These are phyloP conservation scores for Aspergillus pseudotamarii DNA, from an alignment of 2,329 filamentous ascomycete species.

Conservation along the genomic window DNA sequence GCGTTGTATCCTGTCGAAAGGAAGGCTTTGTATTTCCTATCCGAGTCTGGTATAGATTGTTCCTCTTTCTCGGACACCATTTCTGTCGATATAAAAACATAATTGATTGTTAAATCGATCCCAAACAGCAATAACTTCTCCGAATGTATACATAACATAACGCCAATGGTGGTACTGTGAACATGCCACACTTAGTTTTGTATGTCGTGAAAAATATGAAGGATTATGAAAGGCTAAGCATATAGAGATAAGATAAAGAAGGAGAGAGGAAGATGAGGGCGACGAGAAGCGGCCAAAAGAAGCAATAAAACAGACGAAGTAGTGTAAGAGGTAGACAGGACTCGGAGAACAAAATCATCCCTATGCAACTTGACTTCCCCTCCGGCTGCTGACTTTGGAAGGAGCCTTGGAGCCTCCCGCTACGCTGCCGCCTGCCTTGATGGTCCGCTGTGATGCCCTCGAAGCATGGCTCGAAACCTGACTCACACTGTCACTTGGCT, in stretches of 20 bases:
- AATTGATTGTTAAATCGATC: not conserved
- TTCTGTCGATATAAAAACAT: not conserved
- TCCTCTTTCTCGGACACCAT: not conserved
- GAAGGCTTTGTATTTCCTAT: not conserved
- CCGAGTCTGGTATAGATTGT: not conserved
- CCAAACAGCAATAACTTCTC: not conserved
- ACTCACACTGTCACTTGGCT: conserved; percentile 43
- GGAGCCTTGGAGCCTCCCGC: conserved; percentile 23
- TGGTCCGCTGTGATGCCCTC: conserved; percentile 32
- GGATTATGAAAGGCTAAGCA: not conserved
- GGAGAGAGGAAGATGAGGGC: not conserved
- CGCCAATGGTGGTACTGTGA: not conserved
- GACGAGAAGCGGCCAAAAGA: not conserved
- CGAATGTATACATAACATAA: not conserved
- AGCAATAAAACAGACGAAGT: not conserved
- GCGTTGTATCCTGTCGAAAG: not conserved
- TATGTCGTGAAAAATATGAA: not conserved
- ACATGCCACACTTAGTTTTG: not conserved
- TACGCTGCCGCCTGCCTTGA: conserved; percentile 33
- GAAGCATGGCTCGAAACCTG: conserved; percentile 38
- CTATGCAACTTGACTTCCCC: conserved; percentile 32
- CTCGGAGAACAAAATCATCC: not conserved
- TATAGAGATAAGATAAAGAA: not conserved
- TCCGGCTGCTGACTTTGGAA: conserved; percentile 33
- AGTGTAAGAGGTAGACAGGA: not conserved